phyloP scores from a whole-genome alignment of 176 grass and related monocot genomes.

The Echinochloa phyllopogon region DNA sequence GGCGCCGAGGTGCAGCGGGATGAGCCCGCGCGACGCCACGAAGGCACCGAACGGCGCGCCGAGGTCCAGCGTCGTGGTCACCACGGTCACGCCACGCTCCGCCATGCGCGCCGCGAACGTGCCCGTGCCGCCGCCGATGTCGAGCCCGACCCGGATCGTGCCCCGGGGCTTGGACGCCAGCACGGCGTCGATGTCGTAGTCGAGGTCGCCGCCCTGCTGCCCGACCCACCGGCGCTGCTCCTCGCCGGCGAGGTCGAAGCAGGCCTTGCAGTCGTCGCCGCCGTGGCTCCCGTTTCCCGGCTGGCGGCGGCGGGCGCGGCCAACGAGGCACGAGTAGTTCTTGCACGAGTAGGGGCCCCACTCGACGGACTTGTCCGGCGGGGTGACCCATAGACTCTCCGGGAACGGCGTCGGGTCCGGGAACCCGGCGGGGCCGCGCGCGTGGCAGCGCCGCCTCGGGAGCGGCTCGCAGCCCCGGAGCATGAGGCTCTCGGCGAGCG shows the following conservation, averaged over 20 bases:
- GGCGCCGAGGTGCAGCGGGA: constrained; percentile 57
- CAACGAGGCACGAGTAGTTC: constrained; percentile 61
- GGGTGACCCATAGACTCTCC: constrained; percentile 53
- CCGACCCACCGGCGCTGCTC: constrained; percentile 56
- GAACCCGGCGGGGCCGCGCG: constrained; percentile 27
- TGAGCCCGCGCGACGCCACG: constrained; percentile 52
- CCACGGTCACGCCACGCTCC: constrained; percentile 58
- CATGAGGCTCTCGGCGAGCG: constrained; percentile 49
- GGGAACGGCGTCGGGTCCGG: constrained; percentile 53
- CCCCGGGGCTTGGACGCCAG: constrained; percentile 52
- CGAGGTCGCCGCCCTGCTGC: constrained; percentile 14
- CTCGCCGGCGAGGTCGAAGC: constrained; percentile 53
- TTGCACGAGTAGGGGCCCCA: constrained; percentile 64
- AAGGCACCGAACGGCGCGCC: constrained; percentile 55
- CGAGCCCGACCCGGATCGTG: constrained; percentile 60
- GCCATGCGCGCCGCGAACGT: constrained; percentile 64
- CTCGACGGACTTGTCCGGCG: constrained; percentile 50
- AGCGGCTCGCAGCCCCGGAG: constrained; percentile 49
- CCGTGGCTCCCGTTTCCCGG: neutral
- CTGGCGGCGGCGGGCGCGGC: constrained; percentile 10
- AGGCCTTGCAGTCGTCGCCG: constrained; percentile 48
- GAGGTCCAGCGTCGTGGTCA: constrained; percentile 54
- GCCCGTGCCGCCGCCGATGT: constrained; percentile 68
- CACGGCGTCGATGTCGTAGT: constrained; percentile 62
- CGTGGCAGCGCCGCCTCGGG: constrained; percentile 41